These are phyloP conservation scores for Alternaria arborescens DNA, from an alignment of 2,329 filamentous ascomycete genomes.

Conservation along the genomic window DNA sequence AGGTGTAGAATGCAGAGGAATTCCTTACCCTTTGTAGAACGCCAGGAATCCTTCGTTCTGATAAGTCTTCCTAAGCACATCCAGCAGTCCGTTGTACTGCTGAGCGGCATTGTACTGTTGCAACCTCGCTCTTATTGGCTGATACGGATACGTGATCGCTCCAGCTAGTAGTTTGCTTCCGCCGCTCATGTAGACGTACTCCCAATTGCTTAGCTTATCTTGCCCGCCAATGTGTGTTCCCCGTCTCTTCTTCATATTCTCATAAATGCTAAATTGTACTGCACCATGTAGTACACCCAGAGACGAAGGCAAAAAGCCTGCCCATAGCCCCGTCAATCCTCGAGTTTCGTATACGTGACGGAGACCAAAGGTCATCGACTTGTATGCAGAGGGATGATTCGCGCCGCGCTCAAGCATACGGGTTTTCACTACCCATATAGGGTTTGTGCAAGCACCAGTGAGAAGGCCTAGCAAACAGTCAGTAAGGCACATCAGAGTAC, in stretches of 20 bases:
- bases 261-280: constrained; percentile 95
- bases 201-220: constrained; percentile 70
- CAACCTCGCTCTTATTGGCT: constrained; percentile 86
- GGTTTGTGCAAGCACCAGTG: constrained; percentile 87
- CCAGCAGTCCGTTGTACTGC: constrained; percentile 75
- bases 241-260: constrained; percentile 73
- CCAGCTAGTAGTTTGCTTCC: constrained; percentile 87
- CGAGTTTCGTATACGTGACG: constrained; percentile 73
- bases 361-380: constrained; percentile 76
- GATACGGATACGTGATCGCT: constrained; percentile 92
- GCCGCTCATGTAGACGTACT: constrained; percentile 82
- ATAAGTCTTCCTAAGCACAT: constrained; percentile 79
- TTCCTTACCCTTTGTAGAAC: constrained; percentile 80
- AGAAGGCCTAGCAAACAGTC: constrained; percentile 65
- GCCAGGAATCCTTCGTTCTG: constrained; percentile 78
- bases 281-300: constrained; percentile 91
- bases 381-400: constrained; percentile 78
- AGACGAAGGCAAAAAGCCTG: constrained; percentile 81
- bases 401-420: constrained; percentile 91
- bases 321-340: constrained; percentile 83
- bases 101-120: constrained; percentile 87
- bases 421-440: constrained; percentile 98
- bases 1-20: too few relatives aligned
- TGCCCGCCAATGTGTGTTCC: constrained; percentile 47
- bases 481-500: constrained; percentile 8